Evolutionary conservation across 2,329 filamentous ascomycete species (phyloP), one percentile per base, ranked within the genome.

Genomic region (Penicillium carneum): DNA sequence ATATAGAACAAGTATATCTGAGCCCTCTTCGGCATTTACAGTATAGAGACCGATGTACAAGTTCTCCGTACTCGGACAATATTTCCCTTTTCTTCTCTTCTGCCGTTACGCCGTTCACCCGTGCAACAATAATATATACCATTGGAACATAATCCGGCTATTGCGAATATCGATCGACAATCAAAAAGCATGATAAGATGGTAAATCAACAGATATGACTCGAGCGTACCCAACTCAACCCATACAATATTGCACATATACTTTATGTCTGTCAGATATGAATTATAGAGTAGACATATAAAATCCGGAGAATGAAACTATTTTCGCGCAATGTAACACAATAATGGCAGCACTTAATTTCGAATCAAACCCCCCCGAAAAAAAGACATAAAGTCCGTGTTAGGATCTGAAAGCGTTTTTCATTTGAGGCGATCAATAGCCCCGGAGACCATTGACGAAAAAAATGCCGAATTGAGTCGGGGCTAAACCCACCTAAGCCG

Each of bases 121-220:
- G 23, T 53, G 33, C 5, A 47, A 56, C 56, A 18, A 58, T 26
- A 11, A 8, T n/a, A 20, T 7, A 26, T 26, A 23, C 20, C 20
- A 26, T 20, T 36, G 4, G 16, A 36, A n/a, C 6, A 43, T 26
- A 26, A 39, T 34, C 23, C 14, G 26, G 39, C 31, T 12, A 53
- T 53, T 23, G 33, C n/a, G 20, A 58, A 52, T 23, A 26, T 45
- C 38, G 55, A 45, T 46, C 31, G 33, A 57, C 55, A 10, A 38
- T 38, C 23, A 42, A 14, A 8, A 10, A 42, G 2, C 12, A 33
- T 7, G 18, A 34, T 16, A 18, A 18, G 36, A 57, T 47, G 38
- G 29, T 20, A 36, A 36, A 46, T 29, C 51, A 34, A 36, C 18
- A 23, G n/a, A 33, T 33, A 12, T 14, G n/a, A 33, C 1, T 43